Evolutionary conservation across 208 protist genomes (phyloP).

Genomic region (Trichomonas gallinae): DNA sequence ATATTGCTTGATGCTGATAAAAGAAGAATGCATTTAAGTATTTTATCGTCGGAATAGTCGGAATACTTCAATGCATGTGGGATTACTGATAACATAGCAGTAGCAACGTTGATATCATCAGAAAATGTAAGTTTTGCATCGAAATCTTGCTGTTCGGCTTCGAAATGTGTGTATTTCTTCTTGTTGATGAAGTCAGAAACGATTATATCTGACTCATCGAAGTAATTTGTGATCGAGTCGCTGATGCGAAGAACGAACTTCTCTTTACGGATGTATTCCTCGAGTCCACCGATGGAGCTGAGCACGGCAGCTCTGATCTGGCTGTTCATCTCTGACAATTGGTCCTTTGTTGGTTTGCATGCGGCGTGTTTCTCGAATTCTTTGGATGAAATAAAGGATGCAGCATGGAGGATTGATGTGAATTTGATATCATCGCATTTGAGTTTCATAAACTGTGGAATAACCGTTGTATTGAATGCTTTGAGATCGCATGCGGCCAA

Average conservation of each 20-base stretch:
- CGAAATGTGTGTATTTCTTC: background rate
- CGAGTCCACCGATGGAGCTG: background rate
- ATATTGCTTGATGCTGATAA: background rate
- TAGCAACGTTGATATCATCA: background rate
- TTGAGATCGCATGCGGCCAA: background rate
- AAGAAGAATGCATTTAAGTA: background rate
- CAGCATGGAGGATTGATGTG: background rate
- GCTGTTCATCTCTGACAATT: background rate
- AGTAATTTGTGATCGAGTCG: background rate
- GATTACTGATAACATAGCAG: background rate
- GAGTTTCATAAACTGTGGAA: background rate
- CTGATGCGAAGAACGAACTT: too few relatives aligned
- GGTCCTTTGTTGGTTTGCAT: background rate
- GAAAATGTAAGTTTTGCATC: background rate
- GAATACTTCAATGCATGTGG: background rate
- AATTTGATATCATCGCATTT: background rate
- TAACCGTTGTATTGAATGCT: background rate
- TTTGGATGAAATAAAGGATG: background rate
- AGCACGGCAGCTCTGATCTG: background rate
- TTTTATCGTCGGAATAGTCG: background rate
- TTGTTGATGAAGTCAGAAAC: background rate
- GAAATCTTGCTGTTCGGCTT: background rate
- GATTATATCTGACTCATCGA: background rate
- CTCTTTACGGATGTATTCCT: background rate
- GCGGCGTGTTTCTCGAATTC: background rate